Conservation (phyloP, 495 filamentous ascomycete species). For the Chaetomium fimeti region DNA sequence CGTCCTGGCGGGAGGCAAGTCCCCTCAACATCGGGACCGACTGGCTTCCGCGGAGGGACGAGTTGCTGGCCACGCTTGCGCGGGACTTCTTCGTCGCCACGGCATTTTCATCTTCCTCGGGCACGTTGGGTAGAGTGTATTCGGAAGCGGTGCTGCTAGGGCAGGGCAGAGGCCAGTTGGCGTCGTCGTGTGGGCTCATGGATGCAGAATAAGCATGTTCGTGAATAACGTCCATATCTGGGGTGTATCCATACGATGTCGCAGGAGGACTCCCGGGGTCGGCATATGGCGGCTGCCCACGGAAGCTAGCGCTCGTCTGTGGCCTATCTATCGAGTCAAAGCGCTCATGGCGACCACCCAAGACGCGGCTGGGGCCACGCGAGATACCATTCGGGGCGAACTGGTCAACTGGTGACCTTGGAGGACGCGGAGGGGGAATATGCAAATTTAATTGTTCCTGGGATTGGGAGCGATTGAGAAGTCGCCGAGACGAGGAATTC, state of each 20-base stretch:
- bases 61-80: conserved; percentile 44
- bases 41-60: conserved; percentile 47
- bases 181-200: conserved; percentile 50
- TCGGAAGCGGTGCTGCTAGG: conserved; percentile 44
- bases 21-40: conserved; percentile 50
- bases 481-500: conserved; percentile 33
- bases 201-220: conserved; percentile 36
- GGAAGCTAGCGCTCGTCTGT: conserved; percentile 42
- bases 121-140: conserved; percentile 62
- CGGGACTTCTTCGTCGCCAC: conserved; percentile 33
- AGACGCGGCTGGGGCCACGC: conserved; percentile 51
- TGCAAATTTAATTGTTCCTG: conserved; percentile 46
- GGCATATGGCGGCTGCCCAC: conserved; percentile 36
- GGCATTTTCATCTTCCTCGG: conserved; percentile 66
- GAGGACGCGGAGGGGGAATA: conserved; percentile 47
- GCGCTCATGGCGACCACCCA: conserved; percentile 42
- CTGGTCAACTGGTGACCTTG: conserved; percentile 46
- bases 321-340: conserved; percentile 46
- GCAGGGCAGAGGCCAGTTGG: conserved; percentile 48
- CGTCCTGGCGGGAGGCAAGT: conserved; percentile 32
- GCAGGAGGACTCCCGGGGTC: conserved; percentile 33
- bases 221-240: conserved; percentile 37
- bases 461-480: conserved; percentile 43
- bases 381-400: conserved; percentile 36
- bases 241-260: conserved; percentile 31